Conservation (phyloP, 2,329 filamentous ascomycete genomes). For the Diaporthe longicolla region DNA sequence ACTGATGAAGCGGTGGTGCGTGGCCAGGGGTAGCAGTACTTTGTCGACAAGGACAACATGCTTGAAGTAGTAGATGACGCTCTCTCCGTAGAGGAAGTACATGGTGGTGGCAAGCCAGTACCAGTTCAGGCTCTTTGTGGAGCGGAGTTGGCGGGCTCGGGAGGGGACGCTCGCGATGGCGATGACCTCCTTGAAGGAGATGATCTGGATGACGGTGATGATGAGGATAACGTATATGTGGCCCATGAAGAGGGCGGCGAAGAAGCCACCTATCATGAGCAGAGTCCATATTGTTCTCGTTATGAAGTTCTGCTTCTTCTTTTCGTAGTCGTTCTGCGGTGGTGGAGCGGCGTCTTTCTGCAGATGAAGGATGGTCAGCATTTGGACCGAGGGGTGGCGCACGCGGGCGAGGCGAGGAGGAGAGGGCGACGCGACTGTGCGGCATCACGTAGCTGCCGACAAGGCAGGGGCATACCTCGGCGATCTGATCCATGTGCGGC, state of each 20-base stretch:
- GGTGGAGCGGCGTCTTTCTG: slow-evolving; percentile 62
- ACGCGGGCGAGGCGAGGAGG: not conserved
- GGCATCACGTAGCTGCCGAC: not conserved
- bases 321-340: slow-evolving; percentile 82
- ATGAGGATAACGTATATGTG: slow-evolving; percentile 97
- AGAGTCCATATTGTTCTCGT: slow-evolving; percentile 98
- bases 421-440: slow-evolving; percentile 30
- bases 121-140: slow-evolving; percentile 98
- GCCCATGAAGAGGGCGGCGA: slow-evolving; percentile 91
- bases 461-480: slow-evolving; percentile 51
- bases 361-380: slow-evolving; percentile 43
- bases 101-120: slow-evolving; percentile 99
- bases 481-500: slow-evolving; percentile 54
- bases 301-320: slow-evolving; percentile 99
- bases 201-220: slow-evolving; percentile 93
- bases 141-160: slow-evolving; percentile 88
- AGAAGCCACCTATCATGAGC: slow-evolving; percentile 96
- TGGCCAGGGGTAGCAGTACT: slow-evolving; percentile 91
- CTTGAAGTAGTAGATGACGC: slow-evolving; percentile 99
- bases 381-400: not conserved
- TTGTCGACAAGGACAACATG: slow-evolving; percentile 96
- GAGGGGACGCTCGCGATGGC: slow-evolving; percentile 96
- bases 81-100: slow-evolving; percentile 99
- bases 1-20: slow-evolving; percentile 98
- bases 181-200: slow-evolving; percentile 99